Conservation (phyloP, 352 stramenopile genomes). For the Halophytophthora batemanensis region DNA sequence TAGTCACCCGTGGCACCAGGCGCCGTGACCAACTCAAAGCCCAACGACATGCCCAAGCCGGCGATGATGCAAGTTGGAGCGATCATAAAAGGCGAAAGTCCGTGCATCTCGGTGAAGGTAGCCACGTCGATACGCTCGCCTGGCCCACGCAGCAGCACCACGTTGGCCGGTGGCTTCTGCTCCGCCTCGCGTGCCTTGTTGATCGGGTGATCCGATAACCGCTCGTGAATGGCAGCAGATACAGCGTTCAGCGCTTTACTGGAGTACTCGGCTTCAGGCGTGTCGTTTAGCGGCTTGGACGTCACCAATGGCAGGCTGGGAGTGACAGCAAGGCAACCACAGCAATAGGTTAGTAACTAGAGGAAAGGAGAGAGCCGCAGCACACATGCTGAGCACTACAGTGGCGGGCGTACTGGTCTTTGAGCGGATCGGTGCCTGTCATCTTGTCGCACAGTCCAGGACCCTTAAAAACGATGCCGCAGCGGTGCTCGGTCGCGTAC, state of each 20-base stretch:
- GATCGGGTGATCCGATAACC: constrained; percentile 69
- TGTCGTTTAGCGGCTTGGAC: constrained; percentile 60
- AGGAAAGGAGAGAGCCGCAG: background rate
- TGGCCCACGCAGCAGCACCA: constrained; percentile 80
- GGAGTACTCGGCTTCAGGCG: constrained; percentile 69
- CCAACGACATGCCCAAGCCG: constrained; percentile 81
- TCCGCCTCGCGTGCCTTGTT: constrained; percentile 55
- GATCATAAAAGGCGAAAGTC: constrained; percentile 85
- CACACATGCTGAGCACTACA: background rate
- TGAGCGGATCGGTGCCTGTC: constrained; percentile 83
- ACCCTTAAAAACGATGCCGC: constrained; percentile 84
- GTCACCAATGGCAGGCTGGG: constrained; percentile 57
- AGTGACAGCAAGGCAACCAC: background rate
- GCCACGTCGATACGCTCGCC: constrained; percentile 84
- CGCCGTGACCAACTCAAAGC: constrained; percentile 69
- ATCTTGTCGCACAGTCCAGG: constrained; percentile 81
- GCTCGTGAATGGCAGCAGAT: constrained; percentile 60
- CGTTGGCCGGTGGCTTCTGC: constrained; percentile 71
- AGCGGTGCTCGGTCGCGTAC: constrained; percentile 87
- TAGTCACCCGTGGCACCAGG: constrained; percentile 82
- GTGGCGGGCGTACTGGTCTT: constrained; percentile 67
- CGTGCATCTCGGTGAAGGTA: constrained; percentile 80
- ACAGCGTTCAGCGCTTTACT: constrained; percentile 79
- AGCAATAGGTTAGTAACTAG: constrained; percentile 6
- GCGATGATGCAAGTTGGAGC: constrained; percentile 88